These are phyloP conservation scores for Pachysandra terminalis DNA, from an alignment of 164 flowering plant species.

Conservation along the genomic window DNA sequence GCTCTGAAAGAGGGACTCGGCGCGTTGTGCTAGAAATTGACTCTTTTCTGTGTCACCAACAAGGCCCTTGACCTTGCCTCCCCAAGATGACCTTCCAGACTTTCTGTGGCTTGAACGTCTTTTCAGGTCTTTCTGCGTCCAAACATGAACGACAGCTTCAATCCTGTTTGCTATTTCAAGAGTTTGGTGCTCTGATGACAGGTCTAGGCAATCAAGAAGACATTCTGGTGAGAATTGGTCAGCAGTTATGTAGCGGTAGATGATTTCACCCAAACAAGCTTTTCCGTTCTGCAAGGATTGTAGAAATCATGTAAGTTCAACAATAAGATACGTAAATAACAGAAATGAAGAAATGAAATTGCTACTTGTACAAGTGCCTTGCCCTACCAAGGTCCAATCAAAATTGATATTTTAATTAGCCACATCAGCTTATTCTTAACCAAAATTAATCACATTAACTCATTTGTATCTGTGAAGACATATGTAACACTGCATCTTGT, in stretches of 20 bases:
- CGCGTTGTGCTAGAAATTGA: conserved; percentile 48
- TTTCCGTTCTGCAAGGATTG: conserved; percentile 64
- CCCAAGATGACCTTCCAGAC: conserved; percentile 46
- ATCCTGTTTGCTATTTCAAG: conserved; percentile 65
- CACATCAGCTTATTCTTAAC: no score
- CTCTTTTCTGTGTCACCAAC: conserved; percentile 40
- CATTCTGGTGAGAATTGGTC: conserved; percentile 65
- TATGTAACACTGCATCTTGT: no score
- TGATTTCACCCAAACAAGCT: conserved; percentile 66
- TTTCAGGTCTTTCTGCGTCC: conserved; percentile 48
- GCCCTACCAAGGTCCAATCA: no score
- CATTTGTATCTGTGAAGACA: no score
- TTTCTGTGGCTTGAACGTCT: conserved; percentile 25
- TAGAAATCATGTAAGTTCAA: no score
- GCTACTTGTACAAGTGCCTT: no score
- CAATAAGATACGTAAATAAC: no score
- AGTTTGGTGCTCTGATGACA: conserved; percentile 61
- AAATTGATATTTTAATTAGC: no score
- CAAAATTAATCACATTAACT: no score
- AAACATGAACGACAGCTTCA: conserved; percentile 66
- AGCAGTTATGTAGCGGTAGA: conserved; percentile 56
- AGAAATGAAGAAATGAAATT: background rate
- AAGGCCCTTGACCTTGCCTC: conserved; percentile 58
- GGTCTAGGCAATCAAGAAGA: conserved; percentile 57
- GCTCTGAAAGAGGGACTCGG: conserved; percentile 61